Conservation (phyloP, 1,139 yeast genomes). For the Spathaspora jeffriesii region DNA sequence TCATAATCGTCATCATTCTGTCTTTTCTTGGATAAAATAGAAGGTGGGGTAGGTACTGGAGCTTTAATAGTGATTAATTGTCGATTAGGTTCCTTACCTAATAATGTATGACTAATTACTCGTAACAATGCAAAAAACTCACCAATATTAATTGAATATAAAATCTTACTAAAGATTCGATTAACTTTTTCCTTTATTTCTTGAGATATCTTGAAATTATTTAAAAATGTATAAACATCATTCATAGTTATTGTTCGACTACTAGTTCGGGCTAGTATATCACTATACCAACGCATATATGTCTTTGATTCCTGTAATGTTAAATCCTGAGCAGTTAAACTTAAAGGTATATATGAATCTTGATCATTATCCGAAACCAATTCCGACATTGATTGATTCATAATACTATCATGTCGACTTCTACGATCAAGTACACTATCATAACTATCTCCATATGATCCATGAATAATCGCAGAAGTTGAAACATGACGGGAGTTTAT, state of each 20-base stretch:
- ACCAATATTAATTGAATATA: conserved; percentile 61
- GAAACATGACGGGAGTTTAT: conserved; percentile 5
- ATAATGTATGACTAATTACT: conserved; percentile 57
- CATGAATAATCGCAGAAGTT: conserved; percentile 1
- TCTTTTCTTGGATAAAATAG: conserved; percentile 61
- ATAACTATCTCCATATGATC: conserved; percentile 5
- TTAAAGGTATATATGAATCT: conserved; percentile 46
- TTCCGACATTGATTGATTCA: not conserved
- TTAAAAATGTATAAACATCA: conserved; percentile 65
- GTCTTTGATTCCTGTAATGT: conserved; percentile 68
- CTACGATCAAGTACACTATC: conserved; percentile 6
- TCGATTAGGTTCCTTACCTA: conserved; percentile 51
- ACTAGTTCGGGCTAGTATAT: conserved; percentile 59
- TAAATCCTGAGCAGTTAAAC: conserved; percentile 61
- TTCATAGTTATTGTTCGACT: conserved; percentile 55
- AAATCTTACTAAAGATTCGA: conserved; percentile 51
- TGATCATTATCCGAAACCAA: not conserved
- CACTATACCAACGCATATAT: conserved; percentile 77
- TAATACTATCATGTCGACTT: conserved; percentile 6
- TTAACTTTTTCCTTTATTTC: conserved; percentile 44
- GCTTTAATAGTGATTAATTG: conserved; percentile 51
- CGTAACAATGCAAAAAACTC: conserved; percentile 75
- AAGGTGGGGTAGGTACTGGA: conserved; percentile 66
- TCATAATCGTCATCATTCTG: conserved; percentile 41
- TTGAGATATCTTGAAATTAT: conserved; percentile 57